Percentiles rank a stretch among this genome's conserved stretches.
phyloP scores from a whole-genome alignment of 768 basidiomycete species.

The Butyriboletus loyo region DNA sequence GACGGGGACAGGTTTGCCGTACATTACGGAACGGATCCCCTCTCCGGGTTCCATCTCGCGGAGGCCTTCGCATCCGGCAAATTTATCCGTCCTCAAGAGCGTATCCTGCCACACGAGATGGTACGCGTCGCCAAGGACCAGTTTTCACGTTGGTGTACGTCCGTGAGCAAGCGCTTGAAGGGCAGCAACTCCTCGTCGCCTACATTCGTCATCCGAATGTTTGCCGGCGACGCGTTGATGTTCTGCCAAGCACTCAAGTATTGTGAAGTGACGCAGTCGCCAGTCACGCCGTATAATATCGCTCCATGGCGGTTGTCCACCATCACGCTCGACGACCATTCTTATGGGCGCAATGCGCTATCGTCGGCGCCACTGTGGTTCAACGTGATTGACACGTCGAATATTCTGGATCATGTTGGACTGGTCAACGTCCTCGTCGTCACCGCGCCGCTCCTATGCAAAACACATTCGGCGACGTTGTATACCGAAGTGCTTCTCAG shows the following conservation, averaged over 20 bases:
- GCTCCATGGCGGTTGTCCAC: constrained; percentile 24
- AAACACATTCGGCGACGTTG: constrained; percentile 18
- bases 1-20: constrained; percentile 24
- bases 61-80: constrained; percentile 18
- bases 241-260: constrained; percentile 22
- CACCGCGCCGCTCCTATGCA: constrained; percentile 21
- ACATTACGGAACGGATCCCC: constrained; percentile 30
- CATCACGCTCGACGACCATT: constrained; percentile 18
- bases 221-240: constrained; percentile 26
- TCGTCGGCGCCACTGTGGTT: constrained; percentile 25
- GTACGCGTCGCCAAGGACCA: constrained; percentile 19
- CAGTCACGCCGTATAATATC: constrained; percentile 17
- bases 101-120: constrained; percentile 5
- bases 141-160: constrained; percentile 26
- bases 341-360: constrained; percentile 11
- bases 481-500: constrained; percentile 28
- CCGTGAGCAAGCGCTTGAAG: constrained; percentile 13
- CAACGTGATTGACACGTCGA: constrained; percentile 33
- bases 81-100: background rate
- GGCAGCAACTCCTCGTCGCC: constrained; percentile 6
- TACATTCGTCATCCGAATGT: constrained; percentile 28
- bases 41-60: constrained; percentile 31
- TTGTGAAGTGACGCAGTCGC: constrained; percentile 5
- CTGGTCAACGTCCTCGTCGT: constrained; percentile 27
- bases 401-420: constrained; percentile 25